Conservation (phyloP, 257 asterid genomes). For the Gardenia jasminoides region DNA sequence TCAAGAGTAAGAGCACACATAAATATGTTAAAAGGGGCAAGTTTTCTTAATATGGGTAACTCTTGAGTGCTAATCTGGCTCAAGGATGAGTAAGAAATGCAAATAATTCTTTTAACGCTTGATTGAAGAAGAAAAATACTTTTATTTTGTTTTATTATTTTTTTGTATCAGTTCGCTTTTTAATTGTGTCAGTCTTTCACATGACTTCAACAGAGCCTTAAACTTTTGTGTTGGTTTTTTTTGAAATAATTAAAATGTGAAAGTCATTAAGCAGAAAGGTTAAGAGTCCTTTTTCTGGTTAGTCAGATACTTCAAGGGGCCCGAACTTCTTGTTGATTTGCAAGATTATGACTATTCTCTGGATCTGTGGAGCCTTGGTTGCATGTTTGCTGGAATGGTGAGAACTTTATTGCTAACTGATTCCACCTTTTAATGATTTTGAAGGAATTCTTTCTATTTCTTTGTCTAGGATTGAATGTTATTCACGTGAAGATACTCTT, state of each 20-base stretch:
- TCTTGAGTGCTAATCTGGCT: neutral
- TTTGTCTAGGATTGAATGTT: neutral
- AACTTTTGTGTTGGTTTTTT: neutral
- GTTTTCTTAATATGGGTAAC: neutral
- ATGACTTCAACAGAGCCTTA: neutral
- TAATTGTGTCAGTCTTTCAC: neutral
- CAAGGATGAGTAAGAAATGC: neutral
- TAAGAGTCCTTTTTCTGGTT: constrained; percentile 20
- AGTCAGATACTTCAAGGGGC: constrained; percentile 52
- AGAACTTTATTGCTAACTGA: constrained; percentile 25
- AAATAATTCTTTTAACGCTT: neutral
- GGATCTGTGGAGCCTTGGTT: constrained; percentile 89
- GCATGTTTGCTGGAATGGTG: constrained; percentile 99
- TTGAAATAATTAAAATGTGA: neutral
- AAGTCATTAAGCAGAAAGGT: constrained; percentile 1
- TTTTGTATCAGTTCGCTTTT: neutral
- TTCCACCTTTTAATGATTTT: neutral
- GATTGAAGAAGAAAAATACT: neutral
- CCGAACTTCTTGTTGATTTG: constrained; percentile 73
- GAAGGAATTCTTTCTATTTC: neutral
- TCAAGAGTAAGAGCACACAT: neutral
- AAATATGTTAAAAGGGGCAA: neutral
- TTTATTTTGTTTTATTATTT: no score
- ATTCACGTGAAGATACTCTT: neutral
- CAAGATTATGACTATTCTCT: constrained; percentile 81